A percentile compares a stretch with the other conserved stretches of the same genome.
Conservation (phyloP, 1,284 basidiomycete genomes). For the Naganishia sp. region DNA sequence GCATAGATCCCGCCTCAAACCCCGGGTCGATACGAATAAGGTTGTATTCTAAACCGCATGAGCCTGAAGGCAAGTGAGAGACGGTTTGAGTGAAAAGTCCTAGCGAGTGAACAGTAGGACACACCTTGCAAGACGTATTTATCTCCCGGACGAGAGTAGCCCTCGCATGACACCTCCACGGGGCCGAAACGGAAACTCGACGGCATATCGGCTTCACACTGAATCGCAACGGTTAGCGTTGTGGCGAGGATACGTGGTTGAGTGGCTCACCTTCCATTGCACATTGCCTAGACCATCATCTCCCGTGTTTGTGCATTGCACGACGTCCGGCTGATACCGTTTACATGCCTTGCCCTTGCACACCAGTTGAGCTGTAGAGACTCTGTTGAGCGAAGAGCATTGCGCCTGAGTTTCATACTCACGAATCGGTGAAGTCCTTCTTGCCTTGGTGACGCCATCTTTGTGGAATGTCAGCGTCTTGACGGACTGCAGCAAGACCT, state of each 20-base stretch:
- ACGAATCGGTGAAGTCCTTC: slow-evolving; percentile 67
- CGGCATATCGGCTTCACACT: slow-evolving; percentile 89
- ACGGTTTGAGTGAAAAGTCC: not conserved
- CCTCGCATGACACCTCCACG: slow-evolving; percentile 83
- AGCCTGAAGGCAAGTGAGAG: slow-evolving; percentile 59
- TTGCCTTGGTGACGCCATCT: slow-evolving; percentile 64
- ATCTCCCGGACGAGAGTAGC: slow-evolving; percentile 78
- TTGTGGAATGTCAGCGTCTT: slow-evolving; percentile 77
- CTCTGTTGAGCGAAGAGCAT: no score
- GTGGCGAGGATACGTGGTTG: not conserved
- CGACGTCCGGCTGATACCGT: slow-evolving; percentile 76
- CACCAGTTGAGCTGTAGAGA: slow-evolving; percentile 62
- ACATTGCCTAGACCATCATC: slow-evolving; percentile 68
- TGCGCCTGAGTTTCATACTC: slow-evolving; percentile 29
- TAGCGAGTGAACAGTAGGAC: slow-evolving; percentile 33
- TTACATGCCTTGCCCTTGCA: slow-evolving; percentile 78
- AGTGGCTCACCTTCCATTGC: slow-evolving; percentile 71
- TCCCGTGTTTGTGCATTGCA: slow-evolving; percentile 78
- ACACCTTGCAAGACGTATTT: slow-evolving; percentile 78
- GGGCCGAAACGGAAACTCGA: slow-evolving; percentile 74
- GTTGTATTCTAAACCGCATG: slow-evolving; percentile 77
- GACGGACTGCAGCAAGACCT: slow-evolving; percentile 67
- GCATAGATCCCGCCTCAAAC: slow-evolving; percentile 46
- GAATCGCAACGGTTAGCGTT: not conserved
- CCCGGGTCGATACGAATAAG: slow-evolving; percentile 63